Evolutionary conservation across 73 alveolate genomes (phyloP).

Genomic region (Paramecium bursaria): DNA sequence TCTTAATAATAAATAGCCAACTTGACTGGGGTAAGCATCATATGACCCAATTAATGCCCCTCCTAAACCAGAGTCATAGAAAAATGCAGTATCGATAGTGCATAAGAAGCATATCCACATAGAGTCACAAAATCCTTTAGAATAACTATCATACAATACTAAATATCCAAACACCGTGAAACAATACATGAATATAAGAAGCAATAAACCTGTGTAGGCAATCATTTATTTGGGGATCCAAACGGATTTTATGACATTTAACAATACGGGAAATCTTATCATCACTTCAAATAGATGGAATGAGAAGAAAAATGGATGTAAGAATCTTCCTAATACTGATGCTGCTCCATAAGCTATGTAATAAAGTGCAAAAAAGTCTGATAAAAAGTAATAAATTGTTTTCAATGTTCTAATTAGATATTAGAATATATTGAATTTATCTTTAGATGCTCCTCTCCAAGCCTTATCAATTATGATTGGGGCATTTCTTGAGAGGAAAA

Average conservation of each 20-base stretch:
- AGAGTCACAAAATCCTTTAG: conserved; percentile 71
- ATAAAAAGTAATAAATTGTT: conserved; percentile 61
- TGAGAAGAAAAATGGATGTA: conserved; percentile 79
- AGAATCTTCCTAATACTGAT: conserved; percentile 69
- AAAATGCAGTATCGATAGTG: conserved; percentile 79
- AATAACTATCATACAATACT: conserved; percentile 67
- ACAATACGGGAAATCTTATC: conserved; percentile 75
- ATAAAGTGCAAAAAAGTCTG: conserved; percentile 69
- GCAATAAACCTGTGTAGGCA: conserved; percentile 74
- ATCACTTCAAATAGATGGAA: conserved; percentile 82
- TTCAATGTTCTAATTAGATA: conserved; percentile 29
- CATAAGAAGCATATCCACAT: conserved; percentile 77
- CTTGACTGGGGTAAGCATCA: conserved; percentile 38
- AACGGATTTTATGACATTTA: conserved; percentile 82
- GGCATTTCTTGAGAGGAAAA: conserved; percentile 70
- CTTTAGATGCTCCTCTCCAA: conserved; percentile 67
- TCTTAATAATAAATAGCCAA: conserved; percentile 28
- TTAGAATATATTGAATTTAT: not conserved
- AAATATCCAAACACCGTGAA: conserved; percentile 75
- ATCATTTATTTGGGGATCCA: conserved; percentile 81
- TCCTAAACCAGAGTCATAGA: conserved; percentile 86
- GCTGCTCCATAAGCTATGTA: conserved; percentile 64
- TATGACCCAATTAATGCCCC: conserved; percentile 52
- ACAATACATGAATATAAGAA: conserved; percentile 73
- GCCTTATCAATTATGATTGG: conserved; percentile 71